Evolutionary conservation across 2,329 filamentous ascomycete genomes (phyloP).

Genomic region (Neoarthrinium moseri): DNA sequence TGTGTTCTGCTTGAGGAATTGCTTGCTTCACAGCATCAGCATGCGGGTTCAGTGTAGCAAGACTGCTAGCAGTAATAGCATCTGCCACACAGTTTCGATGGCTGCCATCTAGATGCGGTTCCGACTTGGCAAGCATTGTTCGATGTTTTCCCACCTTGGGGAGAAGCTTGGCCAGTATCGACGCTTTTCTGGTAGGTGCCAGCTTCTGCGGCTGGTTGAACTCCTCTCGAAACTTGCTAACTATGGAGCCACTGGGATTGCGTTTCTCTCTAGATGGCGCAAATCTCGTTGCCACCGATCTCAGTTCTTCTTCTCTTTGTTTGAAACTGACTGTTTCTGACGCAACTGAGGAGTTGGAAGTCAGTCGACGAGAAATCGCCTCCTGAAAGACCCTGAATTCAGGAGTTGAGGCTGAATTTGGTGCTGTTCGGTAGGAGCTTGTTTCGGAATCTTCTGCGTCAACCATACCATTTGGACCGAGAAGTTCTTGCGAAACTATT

Average conservation of each 20-base stretch:
- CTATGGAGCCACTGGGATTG: conserved; percentile 25
- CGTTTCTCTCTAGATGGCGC: conserved; percentile 29
- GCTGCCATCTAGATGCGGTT: conserved; percentile 3
- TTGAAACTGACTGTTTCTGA: conserved; percentile 33
- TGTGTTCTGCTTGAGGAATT: neutral
- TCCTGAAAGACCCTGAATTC: neutral
- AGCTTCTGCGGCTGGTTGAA: conserved; percentile 25
- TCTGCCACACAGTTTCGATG: conserved; percentile 8
- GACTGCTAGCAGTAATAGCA: conserved; percentile 2
- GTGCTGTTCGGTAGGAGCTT: conserved; percentile 28
- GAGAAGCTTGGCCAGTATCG: conserved; percentile 35
- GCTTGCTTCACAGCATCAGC: too few relatives aligned
- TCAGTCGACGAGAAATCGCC: too few relatives aligned
- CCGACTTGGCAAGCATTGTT: conserved; percentile 16
- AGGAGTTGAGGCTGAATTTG: conserved; percentile 12
- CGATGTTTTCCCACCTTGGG: conserved; percentile 26
- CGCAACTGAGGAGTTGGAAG: neutral
- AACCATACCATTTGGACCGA: neutral
- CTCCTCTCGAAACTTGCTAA: conserved; percentile 41
- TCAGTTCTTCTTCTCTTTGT: conserved; percentile 36
- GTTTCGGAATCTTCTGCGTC: conserved; percentile 21
- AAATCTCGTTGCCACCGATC: conserved; percentile 40
- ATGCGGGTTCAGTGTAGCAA: conserved; percentile 2
- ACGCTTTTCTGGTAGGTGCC: conserved; percentile 16
- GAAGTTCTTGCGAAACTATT: neutral